Conservation (phyloP, 2,329 filamentous ascomycete species). For the Triangularia setosa region DNA sequence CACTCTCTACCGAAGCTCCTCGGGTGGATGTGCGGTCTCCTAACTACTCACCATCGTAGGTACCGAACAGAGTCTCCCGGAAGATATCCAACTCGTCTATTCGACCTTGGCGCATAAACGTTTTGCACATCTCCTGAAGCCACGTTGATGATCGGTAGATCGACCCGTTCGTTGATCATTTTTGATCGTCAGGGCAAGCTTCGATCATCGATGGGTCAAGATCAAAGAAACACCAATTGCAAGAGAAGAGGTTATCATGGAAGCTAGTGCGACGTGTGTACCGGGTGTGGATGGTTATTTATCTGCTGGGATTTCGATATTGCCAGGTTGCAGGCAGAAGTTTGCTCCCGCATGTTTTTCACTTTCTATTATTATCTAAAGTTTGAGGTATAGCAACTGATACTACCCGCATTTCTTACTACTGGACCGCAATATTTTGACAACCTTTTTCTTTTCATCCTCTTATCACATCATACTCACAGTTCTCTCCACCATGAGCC, state of each 20-base stretch:
- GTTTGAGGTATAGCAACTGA: constrained; percentile 11
- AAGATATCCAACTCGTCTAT: neutral
- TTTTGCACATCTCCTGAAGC: constrained; percentile 10
- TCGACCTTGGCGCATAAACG: constrained; percentile 5
- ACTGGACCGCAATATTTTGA: neutral
- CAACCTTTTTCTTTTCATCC: too few species aligned
- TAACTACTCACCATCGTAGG: neutral
- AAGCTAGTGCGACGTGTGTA: neutral
- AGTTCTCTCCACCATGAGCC: too few species aligned
- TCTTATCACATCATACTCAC: too few species aligned
- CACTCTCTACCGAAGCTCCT: neutral
- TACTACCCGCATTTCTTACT: neutral
- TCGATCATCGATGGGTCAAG: neutral
- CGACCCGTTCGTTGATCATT: neutral
- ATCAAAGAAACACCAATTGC: neutral
- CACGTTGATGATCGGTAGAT: constrained; percentile 1
- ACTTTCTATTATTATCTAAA: too few species aligned
- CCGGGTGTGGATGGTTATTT: neutral
- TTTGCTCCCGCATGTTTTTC: constrained; percentile 13
- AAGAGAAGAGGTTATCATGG: neutral
- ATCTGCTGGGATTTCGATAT: neutral
- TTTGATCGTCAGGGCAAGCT: neutral
- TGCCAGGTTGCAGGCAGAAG: constrained; percentile 3
- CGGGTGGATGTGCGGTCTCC: neutral
- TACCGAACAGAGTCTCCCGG: neutral